phyloP scores from a whole-genome alignment of 1,284 basidiomycete species.

The Gymnopus androsaceus region DNA sequence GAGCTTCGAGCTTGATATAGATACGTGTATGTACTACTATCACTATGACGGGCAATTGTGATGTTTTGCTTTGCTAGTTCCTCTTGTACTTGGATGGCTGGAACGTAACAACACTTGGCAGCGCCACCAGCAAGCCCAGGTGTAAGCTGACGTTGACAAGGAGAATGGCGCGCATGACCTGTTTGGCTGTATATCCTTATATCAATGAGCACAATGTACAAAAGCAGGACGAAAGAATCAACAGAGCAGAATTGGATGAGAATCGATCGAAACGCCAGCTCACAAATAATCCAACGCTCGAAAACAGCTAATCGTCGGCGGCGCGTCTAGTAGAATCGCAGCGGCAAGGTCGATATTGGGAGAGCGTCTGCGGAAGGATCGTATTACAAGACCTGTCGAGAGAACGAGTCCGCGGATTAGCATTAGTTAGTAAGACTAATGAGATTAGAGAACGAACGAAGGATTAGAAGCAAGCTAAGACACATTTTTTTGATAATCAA shows the following conservation, averaged over 20 bases:
- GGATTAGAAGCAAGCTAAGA: too few species aligned
- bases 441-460: too few species aligned
- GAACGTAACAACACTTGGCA: constrained; percentile 80
- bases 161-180: constrained; percentile 89
- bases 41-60: too few species aligned
- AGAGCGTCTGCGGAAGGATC: constrained; percentile 82
- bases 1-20: too few species aligned
- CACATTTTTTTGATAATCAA: constrained; percentile 82
- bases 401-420: background rate
- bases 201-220: background rate
- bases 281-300: constrained; percentile 86
- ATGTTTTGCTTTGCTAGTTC: too few species aligned
- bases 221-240: too few species aligned
- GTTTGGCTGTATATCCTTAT: constrained; percentile 80
- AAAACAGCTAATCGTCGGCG: constrained; percentile 83
- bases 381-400: constrained; percentile 82
- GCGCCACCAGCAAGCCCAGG: constrained; percentile 83
- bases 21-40: too few species aligned
- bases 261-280: constrained; percentile 25
- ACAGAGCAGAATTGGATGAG: too few species aligned
- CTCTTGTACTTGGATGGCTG: too few species aligned
- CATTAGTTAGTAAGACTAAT: too few species aligned
- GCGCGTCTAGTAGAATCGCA: constrained; percentile 91
- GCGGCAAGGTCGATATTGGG: constrained; percentile 73
- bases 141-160: constrained; percentile 81